A percentile compares a stretch with the other conserved stretches of the same genome.
Conservation (phyloP, 352 stramenopile species). For the Phytophthora macrochlamydospora region DNA sequence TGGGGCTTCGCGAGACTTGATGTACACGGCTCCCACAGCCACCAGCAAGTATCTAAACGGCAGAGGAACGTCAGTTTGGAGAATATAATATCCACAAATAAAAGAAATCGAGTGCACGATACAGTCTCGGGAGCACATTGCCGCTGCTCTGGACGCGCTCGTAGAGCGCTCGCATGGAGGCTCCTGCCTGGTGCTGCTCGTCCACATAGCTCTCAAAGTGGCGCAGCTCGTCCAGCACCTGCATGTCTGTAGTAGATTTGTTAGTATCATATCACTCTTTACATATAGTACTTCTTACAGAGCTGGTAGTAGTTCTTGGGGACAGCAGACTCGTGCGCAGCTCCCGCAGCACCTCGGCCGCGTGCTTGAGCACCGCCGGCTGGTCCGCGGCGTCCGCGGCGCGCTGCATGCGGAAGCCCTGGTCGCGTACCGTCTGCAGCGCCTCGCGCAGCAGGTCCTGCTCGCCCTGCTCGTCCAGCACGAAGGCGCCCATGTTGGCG, state of each 20-base stretch:
- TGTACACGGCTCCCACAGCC: slow-evolving; percentile 96
- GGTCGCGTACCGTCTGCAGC: slow-evolving; percentile 68
- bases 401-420: slow-evolving; percentile 89
- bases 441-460: slow-evolving; percentile 77
- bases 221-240: slow-evolving; percentile 93
- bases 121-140: slow-evolving; percentile 95
- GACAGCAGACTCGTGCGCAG: slow-evolving; percentile 91
- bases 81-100: slow-evolving; percentile 1
- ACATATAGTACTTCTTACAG: slow-evolving; percentile 73
- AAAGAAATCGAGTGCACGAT: not conserved
- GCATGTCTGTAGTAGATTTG: slow-evolving; percentile 56
- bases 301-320: slow-evolving; percentile 99
- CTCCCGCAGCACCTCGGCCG: slow-evolving; percentile 83
- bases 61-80: not conserved
- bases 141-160: slow-evolving; percentile 95
- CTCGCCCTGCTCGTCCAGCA: slow-evolving; percentile 72
- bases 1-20: slow-evolving; percentile 80
- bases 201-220: slow-evolving; percentile 95
- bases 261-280: slow-evolving; percentile 2
- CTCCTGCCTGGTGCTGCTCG: slow-evolving; percentile 74
- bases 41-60: slow-evolving; percentile 92
- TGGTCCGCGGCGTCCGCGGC: slow-evolving; percentile 78
- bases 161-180: slow-evolving; percentile 94
- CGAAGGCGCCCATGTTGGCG: slow-evolving; percentile 35
- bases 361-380: slow-evolving; percentile 77